These are phyloP conservation scores for Sordaria brevicollis DNA, from an alignment of 495 filamentous ascomycete species.

Conservation along the genomic window DNA sequence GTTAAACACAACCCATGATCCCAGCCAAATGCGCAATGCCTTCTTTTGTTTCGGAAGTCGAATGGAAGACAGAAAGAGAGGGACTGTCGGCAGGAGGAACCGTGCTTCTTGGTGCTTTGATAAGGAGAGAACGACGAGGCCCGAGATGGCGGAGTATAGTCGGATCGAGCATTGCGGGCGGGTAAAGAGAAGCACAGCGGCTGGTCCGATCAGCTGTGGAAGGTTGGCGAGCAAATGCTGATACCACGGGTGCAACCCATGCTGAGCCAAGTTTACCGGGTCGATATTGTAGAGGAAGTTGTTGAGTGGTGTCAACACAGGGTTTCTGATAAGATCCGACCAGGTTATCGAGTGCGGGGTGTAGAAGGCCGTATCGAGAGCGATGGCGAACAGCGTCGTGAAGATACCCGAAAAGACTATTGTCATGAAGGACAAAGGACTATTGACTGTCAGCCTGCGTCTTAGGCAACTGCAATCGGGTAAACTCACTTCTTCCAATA, in stretches of 20 bases:
- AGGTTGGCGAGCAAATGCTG: conserved; percentile 82
- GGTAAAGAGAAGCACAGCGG: conserved; percentile 55
- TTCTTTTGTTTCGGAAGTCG: conserved; percentile 51
- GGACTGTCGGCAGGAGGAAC: conserved; percentile 81
- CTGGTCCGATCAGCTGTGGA: conserved; percentile 84
- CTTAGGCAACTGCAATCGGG: not conserved
- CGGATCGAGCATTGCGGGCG: conserved; percentile 46
- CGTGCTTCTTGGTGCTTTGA: conserved; percentile 93
- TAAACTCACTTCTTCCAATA: conserved; percentile 63
- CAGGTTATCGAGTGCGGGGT: conserved; percentile 44
- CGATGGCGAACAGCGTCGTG: conserved; percentile 62
- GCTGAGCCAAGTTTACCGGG: conserved; percentile 67
- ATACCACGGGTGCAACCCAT: conserved; percentile 87
- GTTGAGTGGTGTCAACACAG: conserved; percentile 81
- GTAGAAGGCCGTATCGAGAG: conserved; percentile 78
- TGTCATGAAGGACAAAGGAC: conserved; percentile 57
- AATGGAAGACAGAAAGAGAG: conserved; percentile 78
- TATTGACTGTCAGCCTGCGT: conserved; percentile 26
- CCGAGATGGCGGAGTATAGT: conserved; percentile 70
- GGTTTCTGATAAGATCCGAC: conserved; percentile 42
- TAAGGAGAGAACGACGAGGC: conserved; percentile 65
- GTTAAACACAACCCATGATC: conserved; percentile 78
- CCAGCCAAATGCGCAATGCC: conserved; percentile 46
- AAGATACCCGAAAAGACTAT: conserved; percentile 48
- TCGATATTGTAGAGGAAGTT: conserved; percentile 81